Conservation (phyloP, 2,329 filamentous ascomycete species). For the Thelonectria blattea region DNA sequence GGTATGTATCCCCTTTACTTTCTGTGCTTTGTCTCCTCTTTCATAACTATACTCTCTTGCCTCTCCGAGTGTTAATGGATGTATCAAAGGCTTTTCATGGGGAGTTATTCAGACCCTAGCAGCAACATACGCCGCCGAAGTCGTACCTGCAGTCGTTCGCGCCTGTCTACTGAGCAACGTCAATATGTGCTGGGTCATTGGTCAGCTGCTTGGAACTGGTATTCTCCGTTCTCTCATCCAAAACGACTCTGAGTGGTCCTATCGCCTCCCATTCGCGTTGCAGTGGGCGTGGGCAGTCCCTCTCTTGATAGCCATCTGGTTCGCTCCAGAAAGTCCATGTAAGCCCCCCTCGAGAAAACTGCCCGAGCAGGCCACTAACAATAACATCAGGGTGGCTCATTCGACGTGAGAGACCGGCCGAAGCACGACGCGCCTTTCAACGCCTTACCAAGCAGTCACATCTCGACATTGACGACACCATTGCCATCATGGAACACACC, state of each 20-base stretch:
- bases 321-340: slow-evolving; percentile 5
- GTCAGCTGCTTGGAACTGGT: slow-evolving; percentile 44
- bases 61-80: background rate
- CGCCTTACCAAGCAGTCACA: slow-evolving; percentile 6
- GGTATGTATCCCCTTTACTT: background rate
- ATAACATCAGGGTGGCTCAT: slow-evolving; percentile 1
- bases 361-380: background rate
- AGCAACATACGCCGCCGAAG: slow-evolving; percentile 16
- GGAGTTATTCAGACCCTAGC: slow-evolving; percentile 15
- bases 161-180: slow-evolving; percentile 41
- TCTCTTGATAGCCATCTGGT: slow-evolving; percentile 6
- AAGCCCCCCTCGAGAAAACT: background rate
- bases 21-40: background rate
- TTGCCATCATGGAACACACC: slow-evolving; percentile 25
- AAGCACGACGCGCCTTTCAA: slow-evolving; percentile 5
- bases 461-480: slow-evolving; percentile 21
- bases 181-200: slow-evolving; percentile 42
- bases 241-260: slow-evolving; percentile 12
- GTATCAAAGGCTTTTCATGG: slow-evolving; percentile 25
- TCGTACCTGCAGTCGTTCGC: slow-evolving; percentile 2
- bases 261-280: slow-evolving; percentile 9
- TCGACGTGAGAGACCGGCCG: slow-evolving; percentile 4
- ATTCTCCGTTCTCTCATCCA: slow-evolving; percentile 41
- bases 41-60: background rate
- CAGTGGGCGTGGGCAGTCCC: slow-evolving; percentile 14